Base-by-base conservation (phyloP, 2,329 filamentous ascomycete genomes). In the Ceratocystis lukuohia region DNA sequence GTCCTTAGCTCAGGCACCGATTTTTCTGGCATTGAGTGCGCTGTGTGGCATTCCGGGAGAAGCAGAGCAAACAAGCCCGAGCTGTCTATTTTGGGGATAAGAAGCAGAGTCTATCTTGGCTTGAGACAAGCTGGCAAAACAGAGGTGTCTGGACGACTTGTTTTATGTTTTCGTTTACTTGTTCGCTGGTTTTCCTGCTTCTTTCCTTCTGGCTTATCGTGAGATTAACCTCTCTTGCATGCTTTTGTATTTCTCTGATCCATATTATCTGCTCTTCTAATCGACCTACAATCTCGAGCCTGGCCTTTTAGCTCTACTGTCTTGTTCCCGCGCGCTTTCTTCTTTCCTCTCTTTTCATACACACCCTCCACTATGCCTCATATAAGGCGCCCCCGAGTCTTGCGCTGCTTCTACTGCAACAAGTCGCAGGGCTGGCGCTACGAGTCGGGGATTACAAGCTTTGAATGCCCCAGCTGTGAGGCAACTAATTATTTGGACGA, bases 401-500 rank as follows among this genome's bases (percentile, higher is more conserved):
- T 92, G 70, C 79, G 77, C 69, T 96, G 91, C 80, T 93, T 95
- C 79, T 95, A 93, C 76, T 96, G 92, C 75, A 88, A 88, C 71
- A 80, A 80, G 73, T 84, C 82, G 71, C 88, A 88, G 44, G 78
- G 80, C 44, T 79, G 83, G 66, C 78, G 76, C 69, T 85, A 82
- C 71, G 81, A 84, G 71, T 82, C 83, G 37, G 73, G 74, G 64
- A 79, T 84, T 66, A 81, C 80, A 73, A 81, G 85, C 72, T 96
- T 92, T 76, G 79, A 85, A 59, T 96, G 91, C 76, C 77, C 82
- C 22, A 79, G 82, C 69, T 99, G 94, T 79, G 89, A 94, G 71
- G 89, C 92, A 20, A 85, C 87, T 68, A 99, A 97, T 75, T 89
- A 90, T 77, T 80, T 96, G 41, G 94, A 99, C 74, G 82, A 93